Evolutionary conservation across 148 eudicot species (phyloP).

Genomic region (Camellia lanceoleosa): DNA sequence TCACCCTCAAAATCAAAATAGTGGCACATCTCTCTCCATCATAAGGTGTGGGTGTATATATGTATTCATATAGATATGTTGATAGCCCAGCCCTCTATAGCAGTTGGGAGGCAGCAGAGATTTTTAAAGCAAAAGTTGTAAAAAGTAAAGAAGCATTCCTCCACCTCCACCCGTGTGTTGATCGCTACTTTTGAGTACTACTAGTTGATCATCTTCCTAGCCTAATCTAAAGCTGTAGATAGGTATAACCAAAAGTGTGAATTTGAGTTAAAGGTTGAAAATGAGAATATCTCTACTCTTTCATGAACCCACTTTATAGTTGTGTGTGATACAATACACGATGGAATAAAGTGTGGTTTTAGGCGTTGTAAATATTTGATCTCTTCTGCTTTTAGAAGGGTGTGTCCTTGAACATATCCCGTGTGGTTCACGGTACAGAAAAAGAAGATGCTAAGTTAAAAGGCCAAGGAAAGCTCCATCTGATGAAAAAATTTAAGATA

Average conservation of each 20-base stretch:
- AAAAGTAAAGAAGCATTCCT: neutral
- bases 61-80: neutral
- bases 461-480: neutral
- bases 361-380: neutral
- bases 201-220: conserved; percentile 1
- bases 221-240: neutral
- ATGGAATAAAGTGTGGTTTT: neutral
- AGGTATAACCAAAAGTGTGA: conserved; percentile 15
- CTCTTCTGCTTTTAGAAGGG: neutral
- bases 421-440: neutral
- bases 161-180: conserved; percentile 31
- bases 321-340: too few species aligned
- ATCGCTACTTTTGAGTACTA: conserved; percentile 9
- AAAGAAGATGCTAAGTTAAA: neutral
- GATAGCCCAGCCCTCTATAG: neutral
- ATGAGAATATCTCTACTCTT: neutral
- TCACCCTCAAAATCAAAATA: conserved; percentile 3
- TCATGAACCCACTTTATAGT: neutral
- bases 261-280: conserved; percentile 14
- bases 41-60: too few species aligned
- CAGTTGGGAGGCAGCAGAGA: neutral
- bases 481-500: too few species aligned
- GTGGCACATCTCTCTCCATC: neutral
- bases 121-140: neutral
- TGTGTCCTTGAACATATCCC: neutral